Evolutionary conservation across 2,329 filamentous ascomycete genomes (phyloP).

Genomic region (Stemphylium lycopersici): DNA sequence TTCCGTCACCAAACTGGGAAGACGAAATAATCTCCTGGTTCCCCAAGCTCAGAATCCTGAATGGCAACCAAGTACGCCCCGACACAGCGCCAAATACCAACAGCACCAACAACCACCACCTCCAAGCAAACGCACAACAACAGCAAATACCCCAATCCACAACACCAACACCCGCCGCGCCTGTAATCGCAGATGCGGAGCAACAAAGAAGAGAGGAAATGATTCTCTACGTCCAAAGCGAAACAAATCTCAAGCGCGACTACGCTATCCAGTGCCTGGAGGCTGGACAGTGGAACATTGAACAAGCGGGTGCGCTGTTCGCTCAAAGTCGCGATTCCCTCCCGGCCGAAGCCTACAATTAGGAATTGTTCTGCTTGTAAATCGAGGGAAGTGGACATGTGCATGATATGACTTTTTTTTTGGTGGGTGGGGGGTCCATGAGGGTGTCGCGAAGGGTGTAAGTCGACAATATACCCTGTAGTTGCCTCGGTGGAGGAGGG

Average conservation of each 20-base stretch:
- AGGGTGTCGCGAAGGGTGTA: neutral
- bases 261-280: constrained; percentile 83
- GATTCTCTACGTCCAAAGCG: constrained; percentile 71
- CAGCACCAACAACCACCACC: constrained; percentile 3
- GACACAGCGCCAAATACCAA: constrained; percentile 53
- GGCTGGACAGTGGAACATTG: constrained; percentile 80
- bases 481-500: too few species aligned
- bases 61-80: constrained; percentile 74
- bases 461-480: neutral
- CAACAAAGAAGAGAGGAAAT: constrained; percentile 68
- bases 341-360: constrained; percentile 52
- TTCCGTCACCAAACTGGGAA: constrained; percentile 59
- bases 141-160: constrained; percentile 6
- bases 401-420: neutral
- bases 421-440: neutral
- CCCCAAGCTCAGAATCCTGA: constrained; percentile 78
- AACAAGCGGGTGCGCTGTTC: constrained; percentile 76
- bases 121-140: constrained; percentile 6
- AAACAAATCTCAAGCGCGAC: constrained; percentile 78
- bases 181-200: constrained; percentile 8
- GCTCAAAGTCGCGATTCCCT: constrained; percentile 69
- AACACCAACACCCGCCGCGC: constrained; percentile 24
- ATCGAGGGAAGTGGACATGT: neutral
- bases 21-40: constrained; percentile 80
- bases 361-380: constrained; percentile 7